Conservation (phyloP, 768 basidiomycete species). For the Russula foetens region DNA sequence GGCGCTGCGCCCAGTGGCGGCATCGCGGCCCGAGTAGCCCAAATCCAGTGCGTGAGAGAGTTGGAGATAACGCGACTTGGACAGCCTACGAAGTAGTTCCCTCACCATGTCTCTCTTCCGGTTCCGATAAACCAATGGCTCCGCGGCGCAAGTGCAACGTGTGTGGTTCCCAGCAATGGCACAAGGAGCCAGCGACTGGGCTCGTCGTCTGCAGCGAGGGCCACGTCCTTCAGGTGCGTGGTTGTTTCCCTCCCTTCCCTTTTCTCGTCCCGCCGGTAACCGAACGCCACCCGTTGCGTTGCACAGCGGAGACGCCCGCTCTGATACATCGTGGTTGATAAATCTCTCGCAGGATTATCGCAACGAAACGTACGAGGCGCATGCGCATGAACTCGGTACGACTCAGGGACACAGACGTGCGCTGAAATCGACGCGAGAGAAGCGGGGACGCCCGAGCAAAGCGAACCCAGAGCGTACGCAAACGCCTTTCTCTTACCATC, state of each 20-base stretch:
- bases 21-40: not conserved
- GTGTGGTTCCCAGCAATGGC: slow-evolving; percentile 83
- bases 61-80: too few relatives aligned
- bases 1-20: not conserved
- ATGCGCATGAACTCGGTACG: slow-evolving; percentile 52
- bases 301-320: too few relatives aligned
- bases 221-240: slow-evolving; percentile 72
- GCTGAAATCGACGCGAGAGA: slow-evolving; percentile 49
- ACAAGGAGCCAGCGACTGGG: slow-evolving; percentile 76
- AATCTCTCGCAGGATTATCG: slow-evolving; percentile 56
- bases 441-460: slow-evolving; percentile 40
- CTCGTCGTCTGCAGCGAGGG: slow-evolving; percentile 85
- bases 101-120: not conserved
- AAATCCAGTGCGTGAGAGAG: too few relatives aligned
- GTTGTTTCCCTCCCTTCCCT: too few relatives aligned
- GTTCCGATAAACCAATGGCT: slow-evolving; percentile 35
- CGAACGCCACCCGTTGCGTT: too few relatives aligned
- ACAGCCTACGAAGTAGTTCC: too few relatives aligned
- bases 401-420: slow-evolving; percentile 60
- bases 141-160: slow-evolving; percentile 59
- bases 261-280: too few relatives aligned
- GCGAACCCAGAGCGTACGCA: slow-evolving; percentile 55
- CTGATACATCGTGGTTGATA: too few relatives aligned
- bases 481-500: not conserved
- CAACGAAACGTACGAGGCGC: slow-evolving; percentile 68